phyloP scores from a whole-genome alignment of 2,329 filamentous ascomycete genomes.

The Colletotrichum sublineola region DNA sequence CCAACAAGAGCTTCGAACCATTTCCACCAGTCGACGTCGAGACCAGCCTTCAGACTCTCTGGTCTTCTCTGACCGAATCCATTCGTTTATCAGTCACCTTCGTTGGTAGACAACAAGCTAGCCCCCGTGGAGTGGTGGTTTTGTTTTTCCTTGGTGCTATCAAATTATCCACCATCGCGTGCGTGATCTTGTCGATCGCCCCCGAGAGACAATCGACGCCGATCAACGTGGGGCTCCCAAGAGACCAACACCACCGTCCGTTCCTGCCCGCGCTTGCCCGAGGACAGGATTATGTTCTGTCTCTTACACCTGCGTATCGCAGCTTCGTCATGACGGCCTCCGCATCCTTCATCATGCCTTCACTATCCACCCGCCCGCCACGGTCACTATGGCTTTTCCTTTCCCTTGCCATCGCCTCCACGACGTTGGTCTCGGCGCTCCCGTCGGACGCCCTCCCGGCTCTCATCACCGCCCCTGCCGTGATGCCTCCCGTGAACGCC shows the following conservation, averaged over 20 bases:
- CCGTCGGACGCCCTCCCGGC: slow-evolving; percentile 17
- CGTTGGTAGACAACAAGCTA: slow-evolving; percentile 2
- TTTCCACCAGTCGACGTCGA: background rate
- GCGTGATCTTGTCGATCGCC: slow-evolving; percentile 38
- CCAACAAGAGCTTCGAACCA: background rate
- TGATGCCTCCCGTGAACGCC: slow-evolving; percentile 19
- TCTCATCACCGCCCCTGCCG: slow-evolving; percentile 35
- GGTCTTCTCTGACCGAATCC: slow-evolving; percentile 21
- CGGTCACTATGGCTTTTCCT: slow-evolving; percentile 49
- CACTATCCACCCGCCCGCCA: slow-evolving; percentile 39
- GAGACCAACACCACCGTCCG: slow-evolving; percentile 3
- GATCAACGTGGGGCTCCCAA: slow-evolving; percentile 38
- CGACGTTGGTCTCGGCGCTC: slow-evolving; percentile 24
- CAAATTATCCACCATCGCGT: slow-evolving; percentile 35
- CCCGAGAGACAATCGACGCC: slow-evolving; percentile 32
- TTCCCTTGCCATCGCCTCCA: slow-evolving; percentile 46
- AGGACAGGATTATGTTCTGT: slow-evolving; percentile 45
- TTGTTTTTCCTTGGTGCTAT: slow-evolving; percentile 38
- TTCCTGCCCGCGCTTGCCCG: slow-evolving; percentile 26
- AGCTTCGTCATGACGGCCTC: slow-evolving; percentile 48
- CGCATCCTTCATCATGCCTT: slow-evolving; percentile 26
- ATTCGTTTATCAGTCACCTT: slow-evolving; percentile 32
- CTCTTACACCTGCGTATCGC: slow-evolving; percentile 42
- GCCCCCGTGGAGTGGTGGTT: slow-evolving; percentile 26
- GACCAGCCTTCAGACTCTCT: background rate